Percentiles rank a stretch among this genome's conserved stretches.
These are phyloP conservation scores for Fusarium veterinarium DNA, from an alignment of 2,329 filamentous ascomycete genomes.

Conservation along the genomic window DNA sequence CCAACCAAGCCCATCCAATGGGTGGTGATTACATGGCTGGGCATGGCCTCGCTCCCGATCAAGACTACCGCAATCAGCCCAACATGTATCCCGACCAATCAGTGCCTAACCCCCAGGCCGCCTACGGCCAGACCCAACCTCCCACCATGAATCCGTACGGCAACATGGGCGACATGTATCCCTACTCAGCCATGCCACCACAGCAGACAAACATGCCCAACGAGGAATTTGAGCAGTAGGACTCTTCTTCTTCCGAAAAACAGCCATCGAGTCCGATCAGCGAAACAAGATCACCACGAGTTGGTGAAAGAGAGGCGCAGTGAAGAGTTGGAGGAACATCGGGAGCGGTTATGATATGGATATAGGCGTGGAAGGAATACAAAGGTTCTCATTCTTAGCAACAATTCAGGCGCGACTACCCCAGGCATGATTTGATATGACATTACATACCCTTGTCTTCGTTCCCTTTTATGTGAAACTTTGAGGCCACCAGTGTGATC, in stretches of 20 bases:
- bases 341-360: neutral
- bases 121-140: conserved; percentile 82
- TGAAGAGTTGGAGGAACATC: neutral
- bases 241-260: neutral
- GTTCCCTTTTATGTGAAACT: neutral
- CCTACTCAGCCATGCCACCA: conserved; percentile 81
- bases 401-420: neutral
- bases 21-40: conserved; percentile 72
- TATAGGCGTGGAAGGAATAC: neutral
- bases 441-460: neutral
- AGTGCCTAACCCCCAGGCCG: conserved; percentile 75
- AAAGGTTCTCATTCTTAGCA: neutral
- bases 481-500: no score
- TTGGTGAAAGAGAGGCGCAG: neutral
- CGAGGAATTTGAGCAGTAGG: conserved; percentile 58
- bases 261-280: neutral
- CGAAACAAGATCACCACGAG: no score
- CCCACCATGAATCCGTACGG: conserved; percentile 72
- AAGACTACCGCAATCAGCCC: conserved; percentile 82
- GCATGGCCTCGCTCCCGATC: conserved; percentile 73
- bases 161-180: conserved; percentile 86
- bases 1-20: conserved; percentile 71
- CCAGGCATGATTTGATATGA: neutral
- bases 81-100: conserved; percentile 86
- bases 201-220: conserved; percentile 76